Evolutionary conservation across 352 stramenopile genomes (phyloP).

Genomic region (Pythium chondricola): DNA sequence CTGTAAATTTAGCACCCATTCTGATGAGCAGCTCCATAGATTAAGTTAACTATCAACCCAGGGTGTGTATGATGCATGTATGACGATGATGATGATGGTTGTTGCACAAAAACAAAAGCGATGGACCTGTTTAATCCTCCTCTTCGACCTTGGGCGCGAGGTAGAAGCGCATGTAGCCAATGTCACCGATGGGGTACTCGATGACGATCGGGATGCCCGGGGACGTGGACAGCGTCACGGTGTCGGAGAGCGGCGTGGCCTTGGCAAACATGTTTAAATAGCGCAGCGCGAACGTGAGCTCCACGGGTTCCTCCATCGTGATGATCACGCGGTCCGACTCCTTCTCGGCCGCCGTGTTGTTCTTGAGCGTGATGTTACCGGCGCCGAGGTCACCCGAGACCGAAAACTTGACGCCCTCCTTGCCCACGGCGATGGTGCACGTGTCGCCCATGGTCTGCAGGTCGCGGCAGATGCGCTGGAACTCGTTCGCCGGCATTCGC

Average conservation of each 20-base stretch:
- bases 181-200: conserved; percentile 98
- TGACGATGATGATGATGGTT: no score
- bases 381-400: conserved; percentile 95
- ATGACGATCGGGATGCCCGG: conserved; percentile 97
- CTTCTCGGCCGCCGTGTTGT: conserved; percentile 84
- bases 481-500: conserved; percentile 94
- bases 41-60: no score
- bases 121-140: conserved; percentile 88
- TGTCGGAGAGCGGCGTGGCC: conserved; percentile 93
- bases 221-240: conserved; percentile 96
- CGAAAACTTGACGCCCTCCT: conserved; percentile 98
- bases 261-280: conserved; percentile 99
- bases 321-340: conserved; percentile 93
- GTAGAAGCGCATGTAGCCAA: conserved; percentile 98
- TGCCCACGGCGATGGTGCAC: conserved; percentile 93
- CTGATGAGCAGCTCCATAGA: no score
- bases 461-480: conserved; percentile 98
- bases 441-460: conserved; percentile 98
- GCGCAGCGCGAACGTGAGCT: conserved; percentile 97
- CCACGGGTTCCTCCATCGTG: conserved; percentile 98
- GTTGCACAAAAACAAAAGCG: no score
- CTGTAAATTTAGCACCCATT: not conserved
- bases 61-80: no score
- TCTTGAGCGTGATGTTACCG: conserved; percentile 94
- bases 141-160: conserved; percentile 99